Conservation (phyloP, 139 green algal species). For the Haematococcus lacustris region DNA sequence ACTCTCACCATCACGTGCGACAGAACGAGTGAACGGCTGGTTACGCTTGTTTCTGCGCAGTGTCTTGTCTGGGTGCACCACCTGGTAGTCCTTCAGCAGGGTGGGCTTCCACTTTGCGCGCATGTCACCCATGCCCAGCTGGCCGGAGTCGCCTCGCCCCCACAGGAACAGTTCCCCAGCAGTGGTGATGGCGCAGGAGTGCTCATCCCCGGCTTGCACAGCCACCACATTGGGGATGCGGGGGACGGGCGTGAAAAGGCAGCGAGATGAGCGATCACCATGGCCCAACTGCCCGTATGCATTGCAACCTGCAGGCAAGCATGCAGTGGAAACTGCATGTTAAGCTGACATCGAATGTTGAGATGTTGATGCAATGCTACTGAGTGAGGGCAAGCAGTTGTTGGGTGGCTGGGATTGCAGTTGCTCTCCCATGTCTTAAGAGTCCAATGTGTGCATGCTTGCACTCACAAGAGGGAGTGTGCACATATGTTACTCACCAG, state of each 20-base stretch:
- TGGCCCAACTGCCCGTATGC: conserved; percentile 71
- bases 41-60: conserved; percentile 57
- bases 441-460: no score
- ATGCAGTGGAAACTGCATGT: no score
- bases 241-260: conserved; percentile 32
- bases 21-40: conserved; percentile 22
- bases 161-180: conserved; percentile 60
- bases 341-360: no score
- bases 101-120: conserved; percentile 45
- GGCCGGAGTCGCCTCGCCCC: conserved; percentile 68
- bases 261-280: conserved; percentile 31
- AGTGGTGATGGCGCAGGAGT: conserved; percentile 54
- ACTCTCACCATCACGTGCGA: neutral
- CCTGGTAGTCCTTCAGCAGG: conserved; percentile 39
- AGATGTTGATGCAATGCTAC: no score
- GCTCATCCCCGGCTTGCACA: conserved; percentile 58
- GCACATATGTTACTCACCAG: no score
- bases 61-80: conserved; percentile 68
- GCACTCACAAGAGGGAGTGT: no score
- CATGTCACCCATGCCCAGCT: conserved; percentile 69
- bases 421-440: no score
- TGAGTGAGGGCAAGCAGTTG: no score
- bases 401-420: no score
- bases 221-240: conserved; percentile 32
- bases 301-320: conserved; percentile 44